These are phyloP conservation scores for Lyophyllum atratum DNA, from an alignment of 768 basidiomycete genomes.

Conservation along the genomic window DNA sequence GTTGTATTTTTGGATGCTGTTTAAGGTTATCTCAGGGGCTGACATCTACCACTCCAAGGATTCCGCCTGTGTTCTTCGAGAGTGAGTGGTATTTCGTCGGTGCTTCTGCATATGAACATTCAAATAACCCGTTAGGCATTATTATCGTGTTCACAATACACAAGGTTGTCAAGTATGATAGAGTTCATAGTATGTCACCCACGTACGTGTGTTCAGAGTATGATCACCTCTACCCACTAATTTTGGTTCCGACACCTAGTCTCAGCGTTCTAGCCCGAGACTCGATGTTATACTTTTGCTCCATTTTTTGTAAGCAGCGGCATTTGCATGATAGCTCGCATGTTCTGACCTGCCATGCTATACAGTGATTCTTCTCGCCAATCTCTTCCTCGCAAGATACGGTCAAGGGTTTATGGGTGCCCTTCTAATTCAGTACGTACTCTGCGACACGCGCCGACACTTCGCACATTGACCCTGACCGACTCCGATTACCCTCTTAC, in stretches of 20 bases:
- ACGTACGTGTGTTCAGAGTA: constrained; percentile 11
- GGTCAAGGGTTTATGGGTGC: constrained; percentile 21
- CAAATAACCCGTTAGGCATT: constrained; percentile 8
- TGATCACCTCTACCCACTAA: background rate
- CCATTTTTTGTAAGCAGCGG: constrained; percentile 21
- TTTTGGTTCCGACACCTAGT: background rate
- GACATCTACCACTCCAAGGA: constrained; percentile 10
- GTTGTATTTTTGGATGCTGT: background rate
- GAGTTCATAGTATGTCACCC: constrained; percentile 5
- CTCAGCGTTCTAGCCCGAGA: constrained; percentile 21
- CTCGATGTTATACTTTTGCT: constrained; percentile 22
- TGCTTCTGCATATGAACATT: background rate
- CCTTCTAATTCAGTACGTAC: constrained; percentile 22
- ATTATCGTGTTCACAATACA: constrained; percentile 20
- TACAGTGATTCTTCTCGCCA: constrained; percentile 19
- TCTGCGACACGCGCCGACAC: background rate
- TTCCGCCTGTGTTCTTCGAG: constrained; percentile 22
- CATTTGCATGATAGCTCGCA: background rate
- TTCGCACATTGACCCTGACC: no score
- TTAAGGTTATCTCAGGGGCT: background rate
- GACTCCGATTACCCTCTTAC: background rate
- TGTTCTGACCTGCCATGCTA: background rate
- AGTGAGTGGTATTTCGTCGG: constrained; percentile 13
- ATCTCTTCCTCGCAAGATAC: constrained; percentile 20
- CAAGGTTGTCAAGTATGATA: constrained; percentile 14